Base-by-base conservation (phyloP, 164 flowering plant genomes). In the Buxus sempervirens region DNA sequence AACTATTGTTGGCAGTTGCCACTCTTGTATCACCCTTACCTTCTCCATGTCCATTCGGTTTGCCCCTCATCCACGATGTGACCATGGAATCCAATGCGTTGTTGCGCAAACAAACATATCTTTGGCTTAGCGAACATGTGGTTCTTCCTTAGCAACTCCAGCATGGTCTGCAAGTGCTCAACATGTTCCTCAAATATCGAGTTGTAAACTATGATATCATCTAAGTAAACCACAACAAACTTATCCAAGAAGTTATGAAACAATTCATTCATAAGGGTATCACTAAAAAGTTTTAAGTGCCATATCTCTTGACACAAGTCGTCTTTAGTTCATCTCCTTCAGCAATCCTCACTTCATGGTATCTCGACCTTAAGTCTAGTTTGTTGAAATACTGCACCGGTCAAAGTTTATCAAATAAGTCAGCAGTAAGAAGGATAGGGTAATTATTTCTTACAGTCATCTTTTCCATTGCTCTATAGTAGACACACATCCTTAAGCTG, bases 321-420 rank as follows among this genome's bases (percentile, higher is more conserved):
- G 64, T 67, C 12, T 61, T 67, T 1, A 5, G 0, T 0, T 24
- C 49, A 28, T 73, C 65, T 0, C 28, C 68, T 0, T n/a, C 24
- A 1, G 38, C 22, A 15, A 68, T 32, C 2, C 45, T 41, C 1
- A 73, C 65, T 20, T 73, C 72, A 24, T 63, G 54, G 26, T 63
- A 73, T 0, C 68, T 56, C 1, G 72, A 63, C 5, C 68, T 18
- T 24, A 73, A 36, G 24, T 73, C 28, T 5, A 73, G 54, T 22
- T 66, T 66, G 8, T 62, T 9, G 13, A 66, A 56, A 10, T 38
- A 57, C 15, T 25, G 7, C 4, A 62, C 61, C 3, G 53, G 12
- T 0, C 26, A 0, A 1, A 66, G 23, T 12, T 66, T 49, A 56
- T 66, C 62, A 14, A 66, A 22, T 9, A 21, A 38, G 8, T 66